These are phyloP conservation scores for Penstemon eatonii DNA, from an alignment of 257 asterid genomes.

Conservation along the genomic window DNA sequence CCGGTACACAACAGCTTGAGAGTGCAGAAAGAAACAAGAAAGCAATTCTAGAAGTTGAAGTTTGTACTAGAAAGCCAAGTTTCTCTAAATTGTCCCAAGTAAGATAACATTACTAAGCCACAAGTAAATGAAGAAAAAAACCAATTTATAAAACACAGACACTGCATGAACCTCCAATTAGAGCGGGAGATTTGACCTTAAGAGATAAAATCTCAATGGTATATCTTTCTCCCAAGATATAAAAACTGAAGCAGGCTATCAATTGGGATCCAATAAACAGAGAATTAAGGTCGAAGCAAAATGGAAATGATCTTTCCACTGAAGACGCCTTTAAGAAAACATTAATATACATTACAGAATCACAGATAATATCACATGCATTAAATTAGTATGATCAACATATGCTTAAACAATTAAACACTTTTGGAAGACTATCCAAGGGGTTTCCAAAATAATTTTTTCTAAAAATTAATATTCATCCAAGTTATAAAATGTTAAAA, in stretches of 20 bases:
- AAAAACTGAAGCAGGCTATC: too few species aligned
- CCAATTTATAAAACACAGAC: neutral
- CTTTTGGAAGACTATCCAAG: too few species aligned
- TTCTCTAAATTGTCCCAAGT: neutral
- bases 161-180: constrained; percentile 14
- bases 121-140: constrained; percentile 18
- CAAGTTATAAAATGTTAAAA: too few species aligned
- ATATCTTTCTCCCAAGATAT: too few species aligned
- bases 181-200: constrained; percentile 18
- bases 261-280: neutral
- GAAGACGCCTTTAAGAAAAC: neutral
- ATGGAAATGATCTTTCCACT: neutral
- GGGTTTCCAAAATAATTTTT: too few species aligned
- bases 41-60: constrained; percentile 15
- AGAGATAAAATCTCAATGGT: neutral
- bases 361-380: neutral
- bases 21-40: constrained; percentile 13
- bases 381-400: too few species aligned
- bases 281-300: neutral
- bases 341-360: neutral
- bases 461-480: too few species aligned
- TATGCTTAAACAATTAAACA: too few species aligned
- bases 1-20: neutral
- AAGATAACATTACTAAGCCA: neutral
- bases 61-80: neutral